Evolutionary conservation across 2,329 filamentous ascomycete genomes (phyloP).

Genomic region (Aspergillus piperis): DNA sequence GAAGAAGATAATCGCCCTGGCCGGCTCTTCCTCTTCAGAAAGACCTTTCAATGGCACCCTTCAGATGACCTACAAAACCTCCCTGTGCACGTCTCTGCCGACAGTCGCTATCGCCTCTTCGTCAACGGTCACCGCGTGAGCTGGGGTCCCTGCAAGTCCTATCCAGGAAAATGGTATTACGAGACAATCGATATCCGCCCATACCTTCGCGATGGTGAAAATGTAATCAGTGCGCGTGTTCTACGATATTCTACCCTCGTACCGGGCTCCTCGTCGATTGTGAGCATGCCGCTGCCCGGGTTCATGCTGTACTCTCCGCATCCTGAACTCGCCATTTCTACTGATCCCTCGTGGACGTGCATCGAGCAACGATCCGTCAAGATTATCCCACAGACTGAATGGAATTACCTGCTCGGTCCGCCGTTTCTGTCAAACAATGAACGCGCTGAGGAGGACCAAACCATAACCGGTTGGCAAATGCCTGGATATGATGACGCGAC

Average conservation of each 20-base stretch:
- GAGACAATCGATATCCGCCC: constrained; percentile 11
- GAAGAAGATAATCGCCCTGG: constrained; percentile 2
- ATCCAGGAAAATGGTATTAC: constrained; percentile 9
- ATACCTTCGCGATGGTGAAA: not conserved
- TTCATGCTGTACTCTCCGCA: constrained; percentile 2
- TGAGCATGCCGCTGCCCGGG: constrained; percentile 1
- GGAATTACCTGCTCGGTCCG: constrained; percentile 12
- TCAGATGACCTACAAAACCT: no score
- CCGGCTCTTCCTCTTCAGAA: constrained; percentile 10
- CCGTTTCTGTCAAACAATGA: constrained; percentile 8
- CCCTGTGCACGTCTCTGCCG: constrained; percentile 9
- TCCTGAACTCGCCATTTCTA: not conserved
- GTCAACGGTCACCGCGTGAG: constrained; percentile 8
- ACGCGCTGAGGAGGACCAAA: not conserved
- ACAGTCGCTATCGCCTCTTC: constrained; percentile 13
- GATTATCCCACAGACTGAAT: not conserved
- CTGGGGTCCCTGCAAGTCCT: constrained; percentile 11
- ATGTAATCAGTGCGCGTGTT: constrained; percentile 7
- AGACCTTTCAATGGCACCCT: not conserved
- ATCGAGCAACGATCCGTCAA: not conserved
- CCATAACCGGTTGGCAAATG: not conserved
- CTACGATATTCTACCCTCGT: constrained; percentile 7
- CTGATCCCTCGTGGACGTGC: constrained; percentile 1
- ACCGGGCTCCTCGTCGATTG: constrained; percentile 6
- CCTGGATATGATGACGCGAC: not conserved